Percentiles rank a stretch among this genome's conserved stretches.
Conservation (phyloP, 441 rosid genomes). For the Gossypium davidsonii region DNA sequence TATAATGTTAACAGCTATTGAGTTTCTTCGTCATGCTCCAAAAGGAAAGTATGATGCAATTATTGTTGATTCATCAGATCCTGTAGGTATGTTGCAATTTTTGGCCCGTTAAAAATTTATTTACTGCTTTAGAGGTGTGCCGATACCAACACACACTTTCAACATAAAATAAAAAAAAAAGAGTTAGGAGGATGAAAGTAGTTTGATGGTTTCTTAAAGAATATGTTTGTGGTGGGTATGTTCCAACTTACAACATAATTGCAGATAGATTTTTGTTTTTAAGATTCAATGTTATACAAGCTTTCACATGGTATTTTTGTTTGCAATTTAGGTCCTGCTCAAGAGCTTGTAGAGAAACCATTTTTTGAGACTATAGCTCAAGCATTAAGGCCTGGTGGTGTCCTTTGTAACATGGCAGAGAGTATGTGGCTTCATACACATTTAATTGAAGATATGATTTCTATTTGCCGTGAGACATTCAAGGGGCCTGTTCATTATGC, state of each 20-base stretch:
- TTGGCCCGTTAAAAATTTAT: constrained; percentile 1
- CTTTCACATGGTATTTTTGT: constrained; percentile 1
- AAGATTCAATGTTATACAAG: neutral
- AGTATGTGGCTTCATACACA: constrained; percentile 99
- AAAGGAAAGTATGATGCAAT: constrained; percentile 84
- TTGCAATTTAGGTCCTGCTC: constrained; percentile 73
- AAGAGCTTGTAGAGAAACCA: constrained; percentile 90
- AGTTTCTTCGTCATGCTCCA: constrained; percentile 60
- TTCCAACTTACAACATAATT: neutral
- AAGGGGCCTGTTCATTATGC: constrained; percentile 86
- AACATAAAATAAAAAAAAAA: neutral
- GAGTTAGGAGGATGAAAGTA: neutral
- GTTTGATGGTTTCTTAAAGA: neutral
- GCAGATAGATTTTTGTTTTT: neutral
- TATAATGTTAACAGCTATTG: constrained; percentile 54
- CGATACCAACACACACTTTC: neutral
- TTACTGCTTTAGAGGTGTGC: neutral
- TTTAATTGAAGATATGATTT: constrained; percentile 80
- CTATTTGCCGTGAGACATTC: constrained; percentile 69
- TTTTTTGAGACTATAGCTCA: constrained; percentile 73
- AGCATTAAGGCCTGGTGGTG: constrained; percentile 89
- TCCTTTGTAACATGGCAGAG: constrained; percentile 97
- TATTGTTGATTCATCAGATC: constrained; percentile 94
- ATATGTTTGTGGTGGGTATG: neutral
- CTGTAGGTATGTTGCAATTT: constrained; percentile 63